Base-by-base conservation (phyloP, 495 filamentous ascomycete genomes). In the Penicillium subrubescens region DNA sequence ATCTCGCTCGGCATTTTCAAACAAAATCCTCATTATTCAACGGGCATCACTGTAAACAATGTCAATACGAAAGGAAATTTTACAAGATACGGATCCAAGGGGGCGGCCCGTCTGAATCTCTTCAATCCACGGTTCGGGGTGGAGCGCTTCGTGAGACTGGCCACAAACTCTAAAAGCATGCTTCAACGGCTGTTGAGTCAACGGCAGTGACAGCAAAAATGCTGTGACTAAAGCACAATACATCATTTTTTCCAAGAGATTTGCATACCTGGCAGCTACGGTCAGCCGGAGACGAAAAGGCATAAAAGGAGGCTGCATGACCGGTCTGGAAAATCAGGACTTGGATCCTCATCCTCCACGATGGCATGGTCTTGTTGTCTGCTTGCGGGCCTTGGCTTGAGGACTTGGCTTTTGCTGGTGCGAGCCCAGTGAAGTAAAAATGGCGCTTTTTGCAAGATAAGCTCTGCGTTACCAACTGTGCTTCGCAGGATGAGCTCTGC, bases 151-250 rank as follows among this genome's bases (percentile, higher is more conserved):
- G 21, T 51, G 21, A 51, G 46, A 51, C 15, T 23, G 25, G 46
- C 46, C 2, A 51, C 46, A 29, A 51, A 51, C 46, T 51, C 46
- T 51, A 51, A 51, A 51, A 51, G 46, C 46, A 41, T 51, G 46
- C 25, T 51, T 51, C 46, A 51, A 51, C 46, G 21, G 25, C 46
- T 51, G 46, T 51, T 23, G 46, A 15, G 46, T 25, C 25, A 51
- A 51, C 19, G 10, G 46, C 25, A 51, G 25, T 29, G 8, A 51
- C 46, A 51, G 46, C 46, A 51, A 51, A 51, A 8, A 51, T 29
- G 21, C 4, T 51, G 46, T 51, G 46, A 51, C 46, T 51, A 51
- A 19, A 51, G 25, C 46, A 51, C 21, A 51, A 51, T 27, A 51
- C 46, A 51, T 51, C 21, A 10, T 21, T 51, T 51, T 10, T 51